phyloP scores from a whole-genome alignment of 2,329 filamentous ascomycete genomes.

The Hysterium pulicare region DNA sequence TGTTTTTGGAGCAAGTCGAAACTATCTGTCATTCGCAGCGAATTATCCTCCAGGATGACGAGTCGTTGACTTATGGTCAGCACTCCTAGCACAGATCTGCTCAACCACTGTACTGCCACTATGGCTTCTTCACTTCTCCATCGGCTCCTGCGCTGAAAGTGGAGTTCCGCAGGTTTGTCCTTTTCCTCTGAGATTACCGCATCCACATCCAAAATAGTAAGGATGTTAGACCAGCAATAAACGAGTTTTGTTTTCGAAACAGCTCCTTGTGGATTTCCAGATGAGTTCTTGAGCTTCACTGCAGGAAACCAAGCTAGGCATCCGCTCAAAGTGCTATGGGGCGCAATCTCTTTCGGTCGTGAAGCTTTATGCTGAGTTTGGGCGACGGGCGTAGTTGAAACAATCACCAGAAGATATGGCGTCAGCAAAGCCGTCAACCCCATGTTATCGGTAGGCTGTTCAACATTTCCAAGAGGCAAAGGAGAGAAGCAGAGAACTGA shows the following conservation, averaged over 20 bases:
- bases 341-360: slow-evolving; percentile 83
- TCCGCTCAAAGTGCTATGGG: slow-evolving; percentile 88
- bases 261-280: slow-evolving; percentile 63
- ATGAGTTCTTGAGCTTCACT: slow-evolving; percentile 79
- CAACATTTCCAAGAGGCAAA: slow-evolving; percentile 88
- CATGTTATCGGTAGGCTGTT: slow-evolving; percentile 80
- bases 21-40: slow-evolving; percentile 86
- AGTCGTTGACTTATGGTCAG: slow-evolving; percentile 92
- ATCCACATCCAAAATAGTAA: slow-evolving; percentile 87
- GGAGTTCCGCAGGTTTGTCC: slow-evolving; percentile 73
- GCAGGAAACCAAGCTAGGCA: slow-evolving; percentile 97
- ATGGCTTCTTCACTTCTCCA: slow-evolving; percentile 96
- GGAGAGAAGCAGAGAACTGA: slow-evolving; percentile 90
- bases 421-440: slow-evolving; percentile 94
- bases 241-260: slow-evolving; percentile 82
- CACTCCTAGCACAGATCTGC: slow-evolving; percentile 84
- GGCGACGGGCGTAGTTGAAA: slow-evolving; percentile 92
- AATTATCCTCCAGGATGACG: slow-evolving; percentile 85
- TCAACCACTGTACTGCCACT: slow-evolving; percentile 95
- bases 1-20: slow-evolving; percentile 90
- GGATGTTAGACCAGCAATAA: slow-evolving; percentile 98
- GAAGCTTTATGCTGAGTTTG: slow-evolving; percentile 95
- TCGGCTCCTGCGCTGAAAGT: slow-evolving; percentile 77
- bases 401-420: slow-evolving; percentile 91
- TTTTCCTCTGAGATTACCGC: slow-evolving; percentile 61